Percentiles rank a stretch among this genome's conserved stretches.
phyloP scores from a whole-genome alignment of 1,139 yeast genomes.

The Suhomyces panamericanus region DNA sequence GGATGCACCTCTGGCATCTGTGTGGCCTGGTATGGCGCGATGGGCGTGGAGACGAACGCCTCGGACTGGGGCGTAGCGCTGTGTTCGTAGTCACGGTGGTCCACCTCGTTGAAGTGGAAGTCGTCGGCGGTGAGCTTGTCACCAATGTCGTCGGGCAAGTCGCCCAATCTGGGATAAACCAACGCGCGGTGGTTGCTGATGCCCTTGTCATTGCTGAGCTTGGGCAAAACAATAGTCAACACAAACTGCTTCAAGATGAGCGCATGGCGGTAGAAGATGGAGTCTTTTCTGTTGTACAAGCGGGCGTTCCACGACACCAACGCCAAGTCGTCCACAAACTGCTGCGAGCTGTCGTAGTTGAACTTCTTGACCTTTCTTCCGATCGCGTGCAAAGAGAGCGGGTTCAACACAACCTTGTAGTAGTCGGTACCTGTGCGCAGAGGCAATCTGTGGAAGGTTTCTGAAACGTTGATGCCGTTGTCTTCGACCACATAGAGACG shows the following conservation, averaged over 20 bases:
- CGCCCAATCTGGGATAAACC: conserved; percentile 71
- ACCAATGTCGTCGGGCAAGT: conserved; percentile 57
- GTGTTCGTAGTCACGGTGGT: conserved; percentile 8
- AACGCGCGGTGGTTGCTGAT: conserved; percentile 44
- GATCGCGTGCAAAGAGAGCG: conserved; percentile 45
- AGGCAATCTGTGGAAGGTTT: conserved; percentile 55
- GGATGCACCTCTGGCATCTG: conserved; percentile 2
- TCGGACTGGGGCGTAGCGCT: conserved; percentile 13
- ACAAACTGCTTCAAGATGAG: conserved; percentile 64
- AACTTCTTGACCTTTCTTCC: conserved; percentile 46
- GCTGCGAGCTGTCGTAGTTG: conserved; percentile 60
- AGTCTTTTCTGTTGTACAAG: conserved; percentile 70
- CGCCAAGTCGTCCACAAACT: conserved; percentile 73
- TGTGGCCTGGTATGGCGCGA: conserved; percentile 5
- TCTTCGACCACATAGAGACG: conserved; percentile 47
- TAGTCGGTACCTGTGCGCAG: conserved; percentile 50
- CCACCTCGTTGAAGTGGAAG: conserved; percentile 11
- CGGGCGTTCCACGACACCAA: conserved; percentile 91
- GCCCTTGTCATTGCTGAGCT: conserved; percentile 43
- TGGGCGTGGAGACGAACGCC: conserved; percentile 10
- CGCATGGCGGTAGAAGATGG: conserved; percentile 72
- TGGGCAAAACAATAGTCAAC: conserved; percentile 55
- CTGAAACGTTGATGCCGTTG: conserved; percentile 42
- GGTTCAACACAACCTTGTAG: conserved; percentile 44
- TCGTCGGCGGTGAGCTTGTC: conserved; percentile 24